These are phyloP conservation scores for Porphyra umbilicalis DNA, from an alignment of 31 red algal species.

Conservation along the genomic window DNA sequence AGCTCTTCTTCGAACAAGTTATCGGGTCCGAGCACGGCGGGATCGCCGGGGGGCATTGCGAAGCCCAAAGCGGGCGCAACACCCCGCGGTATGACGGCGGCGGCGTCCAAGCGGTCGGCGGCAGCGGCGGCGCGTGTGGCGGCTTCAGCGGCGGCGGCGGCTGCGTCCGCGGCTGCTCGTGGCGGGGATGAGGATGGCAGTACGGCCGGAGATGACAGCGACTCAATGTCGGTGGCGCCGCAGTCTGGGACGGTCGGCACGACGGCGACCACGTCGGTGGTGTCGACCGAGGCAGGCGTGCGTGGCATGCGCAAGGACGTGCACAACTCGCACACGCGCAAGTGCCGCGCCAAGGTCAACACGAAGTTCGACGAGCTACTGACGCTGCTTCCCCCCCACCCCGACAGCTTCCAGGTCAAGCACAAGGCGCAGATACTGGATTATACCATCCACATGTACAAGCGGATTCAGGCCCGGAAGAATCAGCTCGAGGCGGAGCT, in stretches of 20 bases:
- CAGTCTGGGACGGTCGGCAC: not conserved
- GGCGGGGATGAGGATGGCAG: not conserved
- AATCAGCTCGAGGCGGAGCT: slow-evolving; percentile 67
- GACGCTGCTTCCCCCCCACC: slow-evolving; percentile 48
- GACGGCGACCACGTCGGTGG: not conserved
- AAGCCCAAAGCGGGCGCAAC: not conserved
- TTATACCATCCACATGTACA: slow-evolving; percentile 65
- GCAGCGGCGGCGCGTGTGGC: not conserved
- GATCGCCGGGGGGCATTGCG: not conserved
- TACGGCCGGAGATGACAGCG: not conserved
- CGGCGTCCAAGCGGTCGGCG: not conserved
- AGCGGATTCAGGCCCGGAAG: slow-evolving; percentile 62
- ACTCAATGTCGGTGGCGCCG: not conserved
- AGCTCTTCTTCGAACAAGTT: not conserved
- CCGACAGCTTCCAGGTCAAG: slow-evolving; percentile 50
- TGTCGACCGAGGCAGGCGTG: not conserved
- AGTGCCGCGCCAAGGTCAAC: slow-evolving; percentile 88
- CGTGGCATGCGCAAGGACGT: slow-evolving; percentile 33
- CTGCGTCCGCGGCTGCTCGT: not conserved
- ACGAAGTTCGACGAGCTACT: slow-evolving; percentile 69
- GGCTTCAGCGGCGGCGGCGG: not conserved
- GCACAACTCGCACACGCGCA: slow-evolving; percentile 74
- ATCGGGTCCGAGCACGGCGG: not conserved
- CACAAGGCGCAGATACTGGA: slow-evolving; percentile 92
- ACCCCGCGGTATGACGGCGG: not conserved